Base-by-base conservation (phyloP, 257 asterid genomes). In the Schizonepeta tenuifolia region DNA sequence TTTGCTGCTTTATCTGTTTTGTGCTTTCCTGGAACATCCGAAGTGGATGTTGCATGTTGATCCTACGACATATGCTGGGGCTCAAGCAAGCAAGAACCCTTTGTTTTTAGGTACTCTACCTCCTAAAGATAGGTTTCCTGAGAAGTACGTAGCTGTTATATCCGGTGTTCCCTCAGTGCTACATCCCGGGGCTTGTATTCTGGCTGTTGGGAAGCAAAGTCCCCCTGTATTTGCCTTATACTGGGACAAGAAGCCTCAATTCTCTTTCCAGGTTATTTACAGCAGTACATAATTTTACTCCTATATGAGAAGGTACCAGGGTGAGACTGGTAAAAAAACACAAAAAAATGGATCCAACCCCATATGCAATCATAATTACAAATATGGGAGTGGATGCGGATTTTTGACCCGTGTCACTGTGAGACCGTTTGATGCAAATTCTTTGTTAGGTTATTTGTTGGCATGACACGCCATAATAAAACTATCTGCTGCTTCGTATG, bases 11-110 rank as follows among this genome's bases (percentile, higher is more conserved):
- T 94, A 94, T 81, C 84, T 94, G 64, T 94, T 94, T 75, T 94
- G 97, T 78, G 97, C 99, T 73, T 88, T 91, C 79, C 79, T 94
- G 82, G 99, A 94, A 82, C 81, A 88, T 78, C 99, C 97, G 2
- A 91, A 87, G 65, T 94, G 99, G 99, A 88, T 91, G 99, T 86
- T 94, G 77, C 99, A 94, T 77, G 93, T 87, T 54, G 99, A 94
- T 86, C 96, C 99, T 41, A 65, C 92, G 41, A 75, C 88, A 55
- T 83, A 86, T 73, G 86, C 88, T 60, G 97, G 97, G 75, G 82
- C 85, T 58, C 97, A 91, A 75, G 90, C 92, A 15, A 88, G 91
- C 90, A 94, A 86, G 82, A 91, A 88, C 84, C 97, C 99, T 44
- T 83, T 94, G 82, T 89, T 88, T 84, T 81, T 94, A 82, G 97